These are phyloP conservation scores for Barnettozyma siamensis DNA, from an alignment of 805 yeast species.

Conservation along the genomic window DNA sequence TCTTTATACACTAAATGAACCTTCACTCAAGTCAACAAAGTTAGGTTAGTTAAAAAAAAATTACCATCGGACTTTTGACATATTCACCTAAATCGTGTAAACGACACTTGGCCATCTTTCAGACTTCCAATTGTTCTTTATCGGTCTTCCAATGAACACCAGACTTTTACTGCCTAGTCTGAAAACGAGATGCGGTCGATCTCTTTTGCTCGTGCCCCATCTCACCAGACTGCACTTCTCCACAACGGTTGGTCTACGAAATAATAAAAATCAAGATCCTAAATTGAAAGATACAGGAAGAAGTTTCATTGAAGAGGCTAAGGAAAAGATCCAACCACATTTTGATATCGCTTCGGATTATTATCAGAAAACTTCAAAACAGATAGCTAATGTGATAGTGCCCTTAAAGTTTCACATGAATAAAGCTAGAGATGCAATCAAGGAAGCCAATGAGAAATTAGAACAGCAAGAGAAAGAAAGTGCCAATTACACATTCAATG, in stretches of 20 bases:
- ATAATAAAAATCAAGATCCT: background rate
- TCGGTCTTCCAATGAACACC: background rate
- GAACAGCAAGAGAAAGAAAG: slow-evolving; percentile 32
- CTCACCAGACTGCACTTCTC: background rate
- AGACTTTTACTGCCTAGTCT: background rate
- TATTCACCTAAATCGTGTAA: background rate
- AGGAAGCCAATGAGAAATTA: slow-evolving; percentile 31
- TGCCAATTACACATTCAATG: slow-evolving; percentile 30
- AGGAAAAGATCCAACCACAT: slow-evolving; percentile 17
- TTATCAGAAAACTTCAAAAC: slow-evolving; percentile 14
- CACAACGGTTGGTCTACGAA: background rate
- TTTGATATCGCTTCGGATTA: slow-evolving; percentile 14
- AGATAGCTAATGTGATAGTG: slow-evolving; percentile 8
- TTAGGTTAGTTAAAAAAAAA: too few species aligned
- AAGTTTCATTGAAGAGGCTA: slow-evolving; percentile 10
- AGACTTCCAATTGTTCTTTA: too few species aligned
- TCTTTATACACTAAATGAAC: too few species aligned
- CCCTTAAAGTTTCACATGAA: slow-evolving; percentile 19
- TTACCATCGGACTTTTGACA: background rate
- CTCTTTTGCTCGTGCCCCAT: background rate
- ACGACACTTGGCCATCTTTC: too few species aligned
- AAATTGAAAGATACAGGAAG: background rate
- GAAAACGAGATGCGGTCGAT: too few species aligned
- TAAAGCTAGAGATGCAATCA: slow-evolving; percentile 31
- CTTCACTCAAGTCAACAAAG: too few species aligned